Base-by-base conservation (phyloP, 73 alveolate genomes). In the Symbiodinium pilosum region DNA sequence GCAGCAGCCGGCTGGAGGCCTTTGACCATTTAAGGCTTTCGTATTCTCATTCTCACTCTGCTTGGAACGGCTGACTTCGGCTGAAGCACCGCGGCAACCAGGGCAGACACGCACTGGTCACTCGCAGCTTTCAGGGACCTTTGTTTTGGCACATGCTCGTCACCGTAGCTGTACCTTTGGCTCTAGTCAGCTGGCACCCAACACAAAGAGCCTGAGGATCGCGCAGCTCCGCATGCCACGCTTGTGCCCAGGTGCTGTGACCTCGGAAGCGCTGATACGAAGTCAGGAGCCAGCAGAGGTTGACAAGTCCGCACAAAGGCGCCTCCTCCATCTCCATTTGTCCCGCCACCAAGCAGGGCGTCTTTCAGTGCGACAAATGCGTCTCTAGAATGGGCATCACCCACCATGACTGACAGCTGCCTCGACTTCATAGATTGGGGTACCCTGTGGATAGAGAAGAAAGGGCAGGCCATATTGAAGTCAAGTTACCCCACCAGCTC, bases 101-200 rank as follows among this genome's bases (percentile, higher is more conserved):
- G 26, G 8, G 94, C 47, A 3, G 83, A 28, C 84, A 87, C 42
- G 84, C 94, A 87, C 83, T 32, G 52, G 56, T 87, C 84, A 42
- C 44, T 87, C 59, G 42, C 39, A 40, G 81, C n/a, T 21, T 87
- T 87, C 39, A 47, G 9, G 14, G 94, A 87, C 94, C 94, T 87
- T 14, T 34, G 6, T 8, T 59, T n/a, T n/a, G n/a, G n/a, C n/a
- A n/a, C 34, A 1, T 2, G 71, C n/a, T 30, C 71, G 26, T 21
- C 16, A 5, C 2, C n/a, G 71, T 4, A 54, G 71, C 26, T 3
- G 26, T 12, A 21, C 2, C 71, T 21, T 21, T 54, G 71, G n/a
- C 71, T 54, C 8, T 30, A 54, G 71, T n/a, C 71, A 54, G n/a
- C 71, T 5, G 16, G 71, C 71, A 54, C 64, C 24, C 16, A 7